Evolutionary conservation across 768 basidiomycete species (phyloP), one percentile per base, ranked within the genome.

Genomic region (Filobasidium floriforme): DNA sequence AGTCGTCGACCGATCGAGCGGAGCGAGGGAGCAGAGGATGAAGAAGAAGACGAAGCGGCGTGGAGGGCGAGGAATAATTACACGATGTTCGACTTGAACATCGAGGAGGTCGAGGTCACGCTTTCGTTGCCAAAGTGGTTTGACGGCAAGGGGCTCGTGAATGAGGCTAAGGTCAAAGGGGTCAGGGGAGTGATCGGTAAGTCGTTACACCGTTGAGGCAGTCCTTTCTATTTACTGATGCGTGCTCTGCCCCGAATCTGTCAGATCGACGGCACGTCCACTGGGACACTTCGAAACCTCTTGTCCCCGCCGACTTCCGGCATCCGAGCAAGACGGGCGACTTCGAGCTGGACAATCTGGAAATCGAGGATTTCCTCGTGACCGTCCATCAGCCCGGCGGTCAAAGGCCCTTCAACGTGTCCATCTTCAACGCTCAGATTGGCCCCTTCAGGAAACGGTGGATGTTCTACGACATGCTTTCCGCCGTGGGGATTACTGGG

Each of bases 51-150:
- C 14, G 46, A 67, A 19, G 61, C 18, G 69, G 74, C 10, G 26
- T 69, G 28, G 70, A 76, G 26, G 44, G 62, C 41, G 37, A 55
- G 29, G n/a, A 73, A 77, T n/a, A 89, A 91, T 76, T 89, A 88
- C 78, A 87, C 92, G 7, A 88, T 90, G 84, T 97, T 94, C 71
- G 93, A 98, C 77, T 78, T 99, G 68, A 90, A 85, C 68, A 85
- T 99, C 18, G 94, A 96, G 73, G 90, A 92, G 28, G 88, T 99
- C 59, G 96, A 98, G 69, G 93, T 99, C 18, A 92, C 90, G 0
- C 81, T 99, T 15, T 94, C 91, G 40, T 81, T 99, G 7, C 85
- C 87, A 79, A 83, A 88, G 63, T 99, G 96, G 96, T 81, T 97
- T 63, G 92, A 96, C 76, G 94, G 96, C 1, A 96, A 92, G 76